phyloP scores from a whole-genome alignment of 257 asterid genomes.

The Knoxia roxburghii region DNA sequence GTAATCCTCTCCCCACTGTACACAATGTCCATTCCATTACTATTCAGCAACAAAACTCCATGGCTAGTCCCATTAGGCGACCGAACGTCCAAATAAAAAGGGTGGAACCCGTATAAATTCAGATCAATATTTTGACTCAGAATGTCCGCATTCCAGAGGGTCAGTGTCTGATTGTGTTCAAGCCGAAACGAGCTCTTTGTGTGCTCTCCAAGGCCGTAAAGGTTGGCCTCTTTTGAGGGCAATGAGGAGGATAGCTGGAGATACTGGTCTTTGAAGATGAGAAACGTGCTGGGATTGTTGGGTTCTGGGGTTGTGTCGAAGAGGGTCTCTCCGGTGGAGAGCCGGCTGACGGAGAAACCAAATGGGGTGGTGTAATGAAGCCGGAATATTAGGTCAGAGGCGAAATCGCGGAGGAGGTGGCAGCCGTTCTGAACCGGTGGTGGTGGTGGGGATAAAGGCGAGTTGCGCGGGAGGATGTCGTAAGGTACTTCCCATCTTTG shows the following conservation, averaged over 20 bases:
- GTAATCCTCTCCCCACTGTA: conserved; percentile 68
- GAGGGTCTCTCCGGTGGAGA: conserved; percentile 33
- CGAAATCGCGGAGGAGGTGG: conserved; percentile 16
- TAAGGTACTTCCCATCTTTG: conserved; percentile 44
- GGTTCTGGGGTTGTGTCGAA: conserved; percentile 28
- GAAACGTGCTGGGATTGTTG: conserved; percentile 18
- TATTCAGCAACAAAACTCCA: conserved; percentile 72
- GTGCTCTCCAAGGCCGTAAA: conserved; percentile 90
- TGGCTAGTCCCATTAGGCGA: conserved; percentile 59
- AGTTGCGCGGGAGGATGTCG: conserved; percentile 27
- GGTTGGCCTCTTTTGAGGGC: conserved; percentile 41
- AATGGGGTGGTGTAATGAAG: conserved; percentile 37
- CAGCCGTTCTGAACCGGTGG: neutral
- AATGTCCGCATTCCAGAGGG: conserved; percentile 80
- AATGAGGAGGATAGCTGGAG: conserved; percentile 75
- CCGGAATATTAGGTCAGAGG: conserved; percentile 31
- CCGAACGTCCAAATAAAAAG: conserved; percentile 79
- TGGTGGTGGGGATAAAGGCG: neutral
- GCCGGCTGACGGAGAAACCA: conserved; percentile 31
- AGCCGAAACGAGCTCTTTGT: conserved; percentile 58
- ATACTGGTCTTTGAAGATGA: conserved; percentile 69
- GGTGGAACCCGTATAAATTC: conserved; percentile 84
- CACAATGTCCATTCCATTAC: conserved; percentile 81
- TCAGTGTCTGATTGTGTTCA: conserved; percentile 53
- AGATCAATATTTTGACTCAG: conserved; percentile 47